Base-by-base conservation (phyloP, 176 grass and related monocot genomes). In the Rhynchospora tenuis region DNA sequence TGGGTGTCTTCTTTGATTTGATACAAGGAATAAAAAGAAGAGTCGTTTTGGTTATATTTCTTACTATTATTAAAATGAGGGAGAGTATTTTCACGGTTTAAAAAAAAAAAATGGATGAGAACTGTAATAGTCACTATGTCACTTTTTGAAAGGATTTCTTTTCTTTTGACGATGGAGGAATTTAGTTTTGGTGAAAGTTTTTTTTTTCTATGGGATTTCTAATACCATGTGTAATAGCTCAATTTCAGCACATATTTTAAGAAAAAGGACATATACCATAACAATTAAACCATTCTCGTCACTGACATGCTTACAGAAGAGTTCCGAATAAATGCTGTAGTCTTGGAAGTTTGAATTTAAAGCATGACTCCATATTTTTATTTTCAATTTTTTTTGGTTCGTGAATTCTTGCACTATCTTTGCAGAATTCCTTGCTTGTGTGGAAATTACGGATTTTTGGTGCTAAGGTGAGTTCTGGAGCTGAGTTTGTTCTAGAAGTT, bases 371-470 rank as follows among this genome's bases (percentile, higher is more conserved):
- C 14, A 28, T 0, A 50, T 28, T 44, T 65, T 12, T 47, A 15
- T 43, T 57, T 73, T 29, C 64, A 84, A 29, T n/a, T 72, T 59
- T 80, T n/a, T 28, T 17, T 51, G 10, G 29, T 64, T 17, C 20
- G 0, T 44, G 4, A 63, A 83, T 64, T 48, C 10, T 74, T 14
- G 45, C 22, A 51, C 22, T 27, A 33, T 45, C 5, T 64, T 60
- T 85, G 19, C n/a, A 95, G 95, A 88, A 91, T 74, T 93, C 87
- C 1, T 86, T 85, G 1, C 72, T 98, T 65, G 90, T 91, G n/a
- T 98, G 95, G 95, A 90, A 98, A 56, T 80, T 98, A 60, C 87
- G 95, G 31, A 89, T 94, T 76, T 82, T 98, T 0, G 92, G 92
- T n/a, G 92, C 87, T 75, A 92, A 98, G 13, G 95, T 94, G 16